Conservation (phyloP, 108 stramenopile genomes). For the Nitzschia sp. region DNA sequence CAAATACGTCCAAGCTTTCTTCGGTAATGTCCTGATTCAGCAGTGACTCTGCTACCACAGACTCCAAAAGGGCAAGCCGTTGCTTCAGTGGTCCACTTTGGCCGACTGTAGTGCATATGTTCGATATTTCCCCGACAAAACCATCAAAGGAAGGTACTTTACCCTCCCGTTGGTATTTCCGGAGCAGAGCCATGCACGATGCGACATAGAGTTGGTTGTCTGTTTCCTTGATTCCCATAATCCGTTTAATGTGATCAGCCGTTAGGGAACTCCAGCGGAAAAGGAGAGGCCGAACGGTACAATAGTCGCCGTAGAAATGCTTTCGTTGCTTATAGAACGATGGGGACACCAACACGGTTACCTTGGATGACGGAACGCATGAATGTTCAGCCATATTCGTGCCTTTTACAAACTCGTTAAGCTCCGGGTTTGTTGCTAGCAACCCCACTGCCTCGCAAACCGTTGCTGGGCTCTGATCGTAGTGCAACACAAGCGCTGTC, state of each 20-base stretch:
- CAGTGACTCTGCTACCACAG: conserved; percentile 28
- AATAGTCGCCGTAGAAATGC: conserved; percentile 32
- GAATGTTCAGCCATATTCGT: background rate
- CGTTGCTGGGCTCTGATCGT: conserved; percentile 32
- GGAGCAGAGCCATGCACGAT: conserved; percentile 26
- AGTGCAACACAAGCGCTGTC: conserved; percentile 32
- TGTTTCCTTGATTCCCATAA: conserved; percentile 34
- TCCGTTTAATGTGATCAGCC: conserved; percentile 37
- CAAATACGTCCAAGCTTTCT: conserved; percentile 21
- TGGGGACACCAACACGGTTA: conserved; percentile 35
- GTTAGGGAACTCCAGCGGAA: conserved; percentile 35
- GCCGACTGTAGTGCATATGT: conserved; percentile 14
- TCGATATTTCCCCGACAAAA: conserved; percentile 26
- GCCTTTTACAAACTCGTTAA: background rate
- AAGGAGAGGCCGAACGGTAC: conserved; percentile 36
- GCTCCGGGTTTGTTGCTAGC: background rate
- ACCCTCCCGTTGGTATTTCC: conserved; percentile 25
- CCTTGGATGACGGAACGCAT: conserved; percentile 5
- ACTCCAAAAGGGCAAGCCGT: conserved; percentile 35
- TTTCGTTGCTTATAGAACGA: conserved; percentile 34
- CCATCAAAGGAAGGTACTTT: conserved; percentile 27
- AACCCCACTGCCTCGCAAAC: conserved; percentile 34
- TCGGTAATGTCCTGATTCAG: conserved; percentile 16
- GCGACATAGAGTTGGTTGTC: conserved; percentile 44
- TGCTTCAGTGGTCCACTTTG: conserved; percentile 36